Evolutionary conservation across 257 asterid species (phyloP).

Genomic region (Galeopsis tetrahit): DNA sequence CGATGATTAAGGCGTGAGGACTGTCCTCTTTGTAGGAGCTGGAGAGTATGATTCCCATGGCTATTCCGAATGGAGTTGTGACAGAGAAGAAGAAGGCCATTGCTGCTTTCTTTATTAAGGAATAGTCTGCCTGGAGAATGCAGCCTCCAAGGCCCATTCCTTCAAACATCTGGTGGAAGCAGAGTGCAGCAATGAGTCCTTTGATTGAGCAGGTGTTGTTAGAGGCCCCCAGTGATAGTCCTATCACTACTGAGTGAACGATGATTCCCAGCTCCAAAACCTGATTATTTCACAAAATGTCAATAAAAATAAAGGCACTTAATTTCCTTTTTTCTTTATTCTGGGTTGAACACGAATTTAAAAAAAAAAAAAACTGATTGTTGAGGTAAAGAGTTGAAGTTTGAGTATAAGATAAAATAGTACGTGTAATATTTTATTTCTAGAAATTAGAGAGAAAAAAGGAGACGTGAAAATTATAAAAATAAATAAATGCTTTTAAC

Average conservation of each 20-base stretch:
- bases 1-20: conserved; percentile 51
- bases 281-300: background rate
- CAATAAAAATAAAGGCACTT: no score
- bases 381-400: no score
- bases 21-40: conserved; percentile 50
- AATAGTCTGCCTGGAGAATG: conserved; percentile 60
- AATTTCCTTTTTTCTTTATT: no score
- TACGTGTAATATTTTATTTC: no score
- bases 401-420: no score
- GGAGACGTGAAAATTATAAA: no score
- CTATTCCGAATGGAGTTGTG: conserved; percentile 71
- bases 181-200: conserved; percentile 43
- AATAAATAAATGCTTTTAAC: no score
- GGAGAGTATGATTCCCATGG: conserved; percentile 49
- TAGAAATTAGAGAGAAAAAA: no score
- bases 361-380: no score
- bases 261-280: conserved; percentile 46
- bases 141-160: conserved; percentile 53
- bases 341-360: no score
- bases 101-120: conserved; percentile 41
- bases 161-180: conserved; percentile 54
- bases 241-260: conserved; percentile 47
- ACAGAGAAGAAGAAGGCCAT: conserved; percentile 60
- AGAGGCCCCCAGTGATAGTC: conserved; percentile 48
- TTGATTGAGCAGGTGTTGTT: conserved; percentile 45